A percentile compares a stretch with the other conserved stretches of the same genome.
Conservation (phyloP, 441 rosid genomes). For the Mallotus japonicus region DNA sequence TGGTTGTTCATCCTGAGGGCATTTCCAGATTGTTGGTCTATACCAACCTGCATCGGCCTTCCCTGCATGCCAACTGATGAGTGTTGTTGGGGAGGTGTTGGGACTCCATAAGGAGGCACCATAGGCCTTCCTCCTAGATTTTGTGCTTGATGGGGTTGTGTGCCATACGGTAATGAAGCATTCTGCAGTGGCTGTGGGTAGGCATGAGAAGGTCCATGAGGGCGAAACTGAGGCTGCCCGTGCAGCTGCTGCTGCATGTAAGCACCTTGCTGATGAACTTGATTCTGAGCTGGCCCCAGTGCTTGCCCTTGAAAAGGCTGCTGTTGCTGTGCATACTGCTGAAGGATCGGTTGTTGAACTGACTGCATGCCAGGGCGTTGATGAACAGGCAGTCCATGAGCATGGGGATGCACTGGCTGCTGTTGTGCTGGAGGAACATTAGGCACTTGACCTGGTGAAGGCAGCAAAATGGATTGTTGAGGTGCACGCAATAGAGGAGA, state of each 20-base stretch:
- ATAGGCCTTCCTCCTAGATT: conserved; percentile 37
- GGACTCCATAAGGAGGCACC: conserved; percentile 38
- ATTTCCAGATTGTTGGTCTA: conserved; percentile 34
- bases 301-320: conserved; percentile 46
- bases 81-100: conserved; percentile 35
- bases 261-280: conserved; percentile 40
- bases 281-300: conserved; percentile 39
- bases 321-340: conserved; percentile 44
- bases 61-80: conserved; percentile 31
- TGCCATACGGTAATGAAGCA: conserved; percentile 31
- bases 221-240: conserved; percentile 44
- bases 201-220: conserved; percentile 39
- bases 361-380: conserved; percentile 42
- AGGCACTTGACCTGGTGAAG: conserved; percentile 36
- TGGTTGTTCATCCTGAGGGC: conserved; percentile 31
- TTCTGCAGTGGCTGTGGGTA: conserved; percentile 45
- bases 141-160: conserved; percentile 38
- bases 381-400: conserved; percentile 37
- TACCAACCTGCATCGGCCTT: conserved; percentile 36
- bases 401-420: conserved; percentile 36
- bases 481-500: conserved; percentile 42
- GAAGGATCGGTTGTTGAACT: conserved; percentile 41
- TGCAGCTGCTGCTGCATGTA: conserved; percentile 44
- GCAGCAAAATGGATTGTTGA: conserved; percentile 39
- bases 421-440: conserved; percentile 36